A percentile compares a stretch with the other conserved stretches of the same genome.
phyloP scores from a whole-genome alignment of 306 rosid genomes.

The Quercus wislizeni region DNA sequence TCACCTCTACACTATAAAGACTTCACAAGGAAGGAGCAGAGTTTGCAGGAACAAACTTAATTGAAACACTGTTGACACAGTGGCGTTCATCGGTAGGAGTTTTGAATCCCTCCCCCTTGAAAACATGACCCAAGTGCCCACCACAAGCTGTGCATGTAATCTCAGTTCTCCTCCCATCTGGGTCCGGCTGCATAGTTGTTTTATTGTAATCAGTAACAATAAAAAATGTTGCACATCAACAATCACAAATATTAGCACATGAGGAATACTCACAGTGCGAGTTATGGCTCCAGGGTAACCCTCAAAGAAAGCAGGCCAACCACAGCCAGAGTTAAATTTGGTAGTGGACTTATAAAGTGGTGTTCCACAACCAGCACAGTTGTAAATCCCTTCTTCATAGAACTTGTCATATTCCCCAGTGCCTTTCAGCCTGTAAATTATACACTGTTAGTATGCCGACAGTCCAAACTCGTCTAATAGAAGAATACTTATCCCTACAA shows the following conservation, averaged over 20 bases:
- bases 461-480: not conserved
- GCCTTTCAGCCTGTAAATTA: conserved; percentile 55
- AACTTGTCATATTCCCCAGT: conserved; percentile 81
- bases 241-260: too few relatives aligned
- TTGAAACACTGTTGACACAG: conserved; percentile 80
- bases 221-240: not conserved
- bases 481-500: too few relatives aligned
- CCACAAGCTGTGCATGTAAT: conserved; percentile 89
- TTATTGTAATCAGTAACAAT: not conserved
- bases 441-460: not conserved
- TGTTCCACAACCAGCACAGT: conserved; percentile 77
- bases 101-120: conserved; percentile 76
- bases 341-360: conserved; percentile 77
- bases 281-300: conserved; percentile 85
- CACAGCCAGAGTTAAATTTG: conserved; percentile 87
- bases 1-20: not conserved
- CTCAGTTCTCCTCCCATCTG: conserved; percentile 90
- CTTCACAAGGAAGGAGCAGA: conserved; percentile 36
- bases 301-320: conserved; percentile 96
- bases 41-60: conserved; percentile 52
- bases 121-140: conserved; percentile 82
- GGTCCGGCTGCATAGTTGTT: conserved; percentile 59
- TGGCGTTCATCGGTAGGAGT: conserved; percentile 87
- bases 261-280: conserved; percentile 49
- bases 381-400: conserved; percentile 70